Percentiles rank a stretch among this genome's conserved stretches.
phyloP scores from a whole-genome alignment of 2,329 filamentous ascomycete genomes.

The Colletotrichum caudatum region DNA sequence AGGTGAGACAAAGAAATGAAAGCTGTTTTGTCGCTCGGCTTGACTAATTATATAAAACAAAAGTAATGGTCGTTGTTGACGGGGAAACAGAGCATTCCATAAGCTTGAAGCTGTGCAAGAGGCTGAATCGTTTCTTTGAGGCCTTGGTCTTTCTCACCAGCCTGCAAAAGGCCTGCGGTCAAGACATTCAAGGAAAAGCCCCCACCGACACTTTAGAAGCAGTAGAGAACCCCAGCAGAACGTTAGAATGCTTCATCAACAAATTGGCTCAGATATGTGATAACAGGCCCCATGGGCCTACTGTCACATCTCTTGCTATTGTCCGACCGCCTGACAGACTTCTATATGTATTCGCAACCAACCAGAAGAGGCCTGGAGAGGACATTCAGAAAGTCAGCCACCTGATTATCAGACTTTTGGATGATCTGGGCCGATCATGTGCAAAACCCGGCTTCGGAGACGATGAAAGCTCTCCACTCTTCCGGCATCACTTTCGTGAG shows the following conservation, averaged over 20 bases:
- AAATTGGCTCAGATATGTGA: slow-evolving; percentile 51
- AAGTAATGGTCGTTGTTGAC: neutral
- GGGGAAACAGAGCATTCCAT: slow-evolving; percentile 11
- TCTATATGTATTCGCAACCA: slow-evolving; percentile 50
- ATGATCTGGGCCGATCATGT: neutral
- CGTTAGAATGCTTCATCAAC: slow-evolving; percentile 49
- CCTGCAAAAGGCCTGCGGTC: slow-evolving; percentile 42
- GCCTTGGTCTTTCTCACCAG: slow-evolving; percentile 46
- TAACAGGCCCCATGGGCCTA: slow-evolving; percentile 45
- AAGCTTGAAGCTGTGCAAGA: slow-evolving; percentile 19
- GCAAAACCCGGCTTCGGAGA: neutral
- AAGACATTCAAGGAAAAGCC: neutral
- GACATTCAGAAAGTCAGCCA: neutral
- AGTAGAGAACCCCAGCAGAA: slow-evolving; percentile 40
- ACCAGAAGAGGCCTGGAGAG: slow-evolving; percentile 39
- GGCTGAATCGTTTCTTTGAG: slow-evolving; percentile 47
- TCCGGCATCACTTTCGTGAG: neutral
- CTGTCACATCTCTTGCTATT: slow-evolving; percentile 49
- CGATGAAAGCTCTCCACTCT: neutral
- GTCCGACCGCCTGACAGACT: slow-evolving; percentile 46
- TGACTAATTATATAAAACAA: neutral
- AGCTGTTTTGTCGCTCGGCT: neutral
- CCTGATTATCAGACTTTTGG: neutral
- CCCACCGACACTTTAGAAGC: slow-evolving; percentile 20
- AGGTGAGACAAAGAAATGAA: neutral